These are phyloP conservation scores for Ganoderma multipileum DNA, from an alignment of 1,284 basidiomycete species.

Conservation along the genomic window DNA sequence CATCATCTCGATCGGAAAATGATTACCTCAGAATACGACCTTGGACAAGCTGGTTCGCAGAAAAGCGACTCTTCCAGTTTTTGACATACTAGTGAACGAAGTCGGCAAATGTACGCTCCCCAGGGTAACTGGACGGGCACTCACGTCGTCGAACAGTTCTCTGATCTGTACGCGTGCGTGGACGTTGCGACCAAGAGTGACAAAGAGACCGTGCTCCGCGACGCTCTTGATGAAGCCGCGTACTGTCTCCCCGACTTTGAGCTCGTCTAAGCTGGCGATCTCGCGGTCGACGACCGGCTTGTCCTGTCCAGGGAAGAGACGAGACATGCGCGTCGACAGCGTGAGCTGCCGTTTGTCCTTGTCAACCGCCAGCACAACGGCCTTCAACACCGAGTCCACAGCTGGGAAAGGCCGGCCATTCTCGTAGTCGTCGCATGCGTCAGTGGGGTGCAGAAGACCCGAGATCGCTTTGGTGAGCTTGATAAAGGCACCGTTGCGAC, in stretches of 20 bases:
- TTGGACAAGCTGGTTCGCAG: slow-evolving; percentile 84
- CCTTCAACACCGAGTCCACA: slow-evolving; percentile 73
- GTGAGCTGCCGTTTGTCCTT: slow-evolving; percentile 69
- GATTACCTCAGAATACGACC: slow-evolving; percentile 82
- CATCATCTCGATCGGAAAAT: background rate
- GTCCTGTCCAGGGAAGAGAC: slow-evolving; percentile 58
- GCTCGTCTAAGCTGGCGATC: slow-evolving; percentile 66
- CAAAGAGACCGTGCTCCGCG: slow-evolving; percentile 90
- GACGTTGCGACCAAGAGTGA: slow-evolving; percentile 82
- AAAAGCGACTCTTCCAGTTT: slow-evolving; percentile 91
- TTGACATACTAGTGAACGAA: slow-evolving; percentile 77
- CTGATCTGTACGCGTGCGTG: slow-evolving; percentile 94
- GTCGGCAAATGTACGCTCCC: background rate
- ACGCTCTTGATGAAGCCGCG: slow-evolving; percentile 93
- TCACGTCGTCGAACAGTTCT: slow-evolving; percentile 90
- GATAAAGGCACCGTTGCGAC: slow-evolving; percentile 73
- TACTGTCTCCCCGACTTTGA: slow-evolving; percentile 78
- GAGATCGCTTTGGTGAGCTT: slow-evolving; percentile 76
- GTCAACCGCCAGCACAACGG: slow-evolving; percentile 75
- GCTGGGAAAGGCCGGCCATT: slow-evolving; percentile 63
- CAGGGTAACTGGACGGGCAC: slow-evolving; percentile 28
- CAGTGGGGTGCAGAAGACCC: slow-evolving; percentile 83
- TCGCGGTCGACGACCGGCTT: slow-evolving; percentile 73
- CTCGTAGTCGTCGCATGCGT: slow-evolving; percentile 82
- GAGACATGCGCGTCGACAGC: slow-evolving; percentile 82